A percentile compares a stretch with the other conserved stretches of the same genome.
Conservation (phyloP, 257 asterid species). For the Scutellaria galericulata region DNA sequence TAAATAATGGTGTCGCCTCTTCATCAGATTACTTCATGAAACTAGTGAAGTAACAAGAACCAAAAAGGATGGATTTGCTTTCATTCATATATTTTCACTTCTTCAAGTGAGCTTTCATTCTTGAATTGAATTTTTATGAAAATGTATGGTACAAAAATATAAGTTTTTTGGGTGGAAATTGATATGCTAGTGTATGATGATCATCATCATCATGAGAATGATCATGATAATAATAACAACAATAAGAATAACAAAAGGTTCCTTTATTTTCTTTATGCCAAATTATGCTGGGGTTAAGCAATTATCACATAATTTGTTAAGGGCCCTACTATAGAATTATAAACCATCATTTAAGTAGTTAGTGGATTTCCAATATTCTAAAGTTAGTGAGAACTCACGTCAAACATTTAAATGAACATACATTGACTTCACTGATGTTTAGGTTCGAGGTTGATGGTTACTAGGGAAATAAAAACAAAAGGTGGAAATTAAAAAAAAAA, state of each 20-base stretch:
- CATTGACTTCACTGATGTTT: no score
- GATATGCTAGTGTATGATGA: neutral
- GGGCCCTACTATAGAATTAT: no score
- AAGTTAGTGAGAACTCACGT: no score
- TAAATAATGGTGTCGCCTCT: slow-evolving; percentile 1
- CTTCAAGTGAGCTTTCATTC: neutral
- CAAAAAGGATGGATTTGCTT: neutral
- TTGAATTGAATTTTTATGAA: neutral
- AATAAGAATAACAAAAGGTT: neutral
- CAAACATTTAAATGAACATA: no score
- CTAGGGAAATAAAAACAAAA: neutral
- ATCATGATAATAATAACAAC: no score
- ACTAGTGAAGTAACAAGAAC: slow-evolving; percentile 26
- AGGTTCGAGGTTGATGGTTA: neutral
- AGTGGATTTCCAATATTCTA: no score
- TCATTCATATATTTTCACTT: neutral
- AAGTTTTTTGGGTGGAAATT: neutral
- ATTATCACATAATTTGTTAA: no score
- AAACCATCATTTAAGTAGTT: no score
- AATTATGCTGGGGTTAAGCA: no score
- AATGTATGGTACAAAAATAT: neutral
- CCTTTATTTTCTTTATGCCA: no score
- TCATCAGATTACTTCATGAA: slow-evolving; percentile 16
- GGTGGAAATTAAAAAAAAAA: neutral
- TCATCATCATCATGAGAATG: no score